phyloP scores from a whole-genome alignment of 1,284 basidiomycete genomes.

The Phellopilus nigrolimitatus region DNA sequence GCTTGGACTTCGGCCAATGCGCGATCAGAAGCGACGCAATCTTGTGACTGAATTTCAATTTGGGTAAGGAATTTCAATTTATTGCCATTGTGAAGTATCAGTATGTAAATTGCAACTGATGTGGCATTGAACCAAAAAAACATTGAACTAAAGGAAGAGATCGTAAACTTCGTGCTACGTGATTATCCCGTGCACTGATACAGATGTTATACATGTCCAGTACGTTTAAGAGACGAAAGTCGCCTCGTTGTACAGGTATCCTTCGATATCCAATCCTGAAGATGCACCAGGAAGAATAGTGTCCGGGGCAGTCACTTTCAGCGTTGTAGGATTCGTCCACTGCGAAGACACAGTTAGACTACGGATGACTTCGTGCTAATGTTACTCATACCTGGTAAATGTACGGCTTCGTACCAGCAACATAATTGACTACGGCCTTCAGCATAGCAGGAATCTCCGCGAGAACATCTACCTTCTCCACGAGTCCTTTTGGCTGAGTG shows the following conservation, averaged over 20 bases:
- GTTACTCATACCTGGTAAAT: constrained; percentile 78
- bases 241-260: constrained; percentile 81
- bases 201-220: constrained; percentile 18
- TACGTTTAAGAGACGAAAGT: constrained; percentile 74
- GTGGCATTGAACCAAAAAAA: neutral
- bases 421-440: constrained; percentile 86
- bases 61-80: neutral
- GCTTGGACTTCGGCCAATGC: constrained; percentile 60
- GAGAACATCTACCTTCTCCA: constrained; percentile 96
- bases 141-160: neutral
- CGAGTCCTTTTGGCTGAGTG: constrained; percentile 64
- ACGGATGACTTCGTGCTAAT: constrained; percentile 26
- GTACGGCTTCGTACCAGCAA: constrained; percentile 88
- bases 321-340: constrained; percentile 77
- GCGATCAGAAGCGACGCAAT: constrained; percentile 64
- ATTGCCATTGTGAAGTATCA: too few relatives aligned
- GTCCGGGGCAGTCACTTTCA: constrained; percentile 65
- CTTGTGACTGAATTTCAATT: constrained; percentile 10
- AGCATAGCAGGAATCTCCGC: constrained; percentile 93
- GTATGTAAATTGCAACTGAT: neutral
- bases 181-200: neutral
- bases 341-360: constrained; percentile 44
- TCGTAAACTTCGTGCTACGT: neutral
- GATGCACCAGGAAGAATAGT: constrained; percentile 40
- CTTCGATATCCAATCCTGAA: constrained; percentile 56